Conservation (phyloP, 2,329 filamentous ascomycete genomes). For the Polytolypa hystricis region DNA sequence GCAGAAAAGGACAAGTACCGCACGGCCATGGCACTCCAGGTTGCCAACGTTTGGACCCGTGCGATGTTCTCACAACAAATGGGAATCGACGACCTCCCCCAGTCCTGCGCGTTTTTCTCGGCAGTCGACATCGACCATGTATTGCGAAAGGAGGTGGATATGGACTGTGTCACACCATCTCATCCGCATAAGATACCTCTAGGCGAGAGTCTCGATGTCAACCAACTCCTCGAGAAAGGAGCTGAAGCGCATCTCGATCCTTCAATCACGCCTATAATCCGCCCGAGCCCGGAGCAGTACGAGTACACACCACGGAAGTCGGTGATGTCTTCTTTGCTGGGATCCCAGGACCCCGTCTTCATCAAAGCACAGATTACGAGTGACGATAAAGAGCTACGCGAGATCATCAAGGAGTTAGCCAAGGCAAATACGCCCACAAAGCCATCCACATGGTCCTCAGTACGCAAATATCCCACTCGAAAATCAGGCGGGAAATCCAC, state of each 20-base stretch:
- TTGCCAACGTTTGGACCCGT: slow-evolving; percentile 91
- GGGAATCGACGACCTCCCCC: slow-evolving; percentile 87
- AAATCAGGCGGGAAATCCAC: slow-evolving; percentile 16
- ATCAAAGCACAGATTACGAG: slow-evolving; percentile 75
- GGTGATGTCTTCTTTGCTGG: slow-evolving; percentile 64
- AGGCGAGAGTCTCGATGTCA: slow-evolving; percentile 80
- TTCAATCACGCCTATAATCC: slow-evolving; percentile 43
- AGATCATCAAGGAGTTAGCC: slow-evolving; percentile 55
- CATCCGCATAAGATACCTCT: slow-evolving; percentile 66
- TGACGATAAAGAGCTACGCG: slow-evolving; percentile 60
- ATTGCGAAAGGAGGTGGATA: slow-evolving; percentile 93
- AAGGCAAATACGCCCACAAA: slow-evolving; percentile 23
- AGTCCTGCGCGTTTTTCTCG: slow-evolving; percentile 89
- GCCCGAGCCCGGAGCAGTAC: slow-evolving; percentile 52
- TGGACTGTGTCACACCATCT: slow-evolving; percentile 91
- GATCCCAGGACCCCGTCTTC: slow-evolving; percentile 47
- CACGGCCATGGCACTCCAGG: slow-evolving; percentile 81
- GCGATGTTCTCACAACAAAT: slow-evolving; percentile 97
- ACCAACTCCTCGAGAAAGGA: slow-evolving; percentile 63
- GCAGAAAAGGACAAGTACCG: slow-evolving; percentile 76
- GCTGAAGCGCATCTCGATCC: slow-evolving; percentile 58
- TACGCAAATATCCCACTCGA: slow-evolving; percentile 8
- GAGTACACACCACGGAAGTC: slow-evolving; percentile 59
- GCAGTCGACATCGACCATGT: slow-evolving; percentile 93
- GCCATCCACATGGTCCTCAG: slow-evolving; percentile 9